Conservation (phyloP, 2,329 filamentous ascomycete species). For the Phoma sp. region DNA sequence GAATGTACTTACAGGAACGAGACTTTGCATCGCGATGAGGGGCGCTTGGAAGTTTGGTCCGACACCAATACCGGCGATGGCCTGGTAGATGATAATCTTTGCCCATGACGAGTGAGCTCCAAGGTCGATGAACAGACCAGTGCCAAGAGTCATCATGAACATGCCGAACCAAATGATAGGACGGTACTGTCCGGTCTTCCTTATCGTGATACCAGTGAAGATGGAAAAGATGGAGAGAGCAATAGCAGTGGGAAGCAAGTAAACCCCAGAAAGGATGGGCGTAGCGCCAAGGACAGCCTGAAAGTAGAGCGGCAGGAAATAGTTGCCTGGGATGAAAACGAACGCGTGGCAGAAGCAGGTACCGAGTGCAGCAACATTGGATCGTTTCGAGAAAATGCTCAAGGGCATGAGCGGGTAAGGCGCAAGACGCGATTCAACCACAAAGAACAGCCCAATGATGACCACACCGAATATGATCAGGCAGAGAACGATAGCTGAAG, state of each 20-base stretch:
- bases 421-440: conserved; percentile 76
- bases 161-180: conserved; percentile 48
- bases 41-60: conserved; percentile 74
- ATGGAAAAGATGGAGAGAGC: conserved; percentile 70
- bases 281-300: conserved; percentile 73
- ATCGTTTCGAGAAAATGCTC: conserved; percentile 69
- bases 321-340: conserved; percentile 77
- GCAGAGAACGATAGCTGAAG: conserved; percentile 75
- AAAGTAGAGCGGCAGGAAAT: conserved; percentile 87
- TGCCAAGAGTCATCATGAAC: conserved; percentile 47
- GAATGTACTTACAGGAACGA: conserved; percentile 54
- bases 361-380: conserved; percentile 69
- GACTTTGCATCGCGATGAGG: conserved; percentile 71
- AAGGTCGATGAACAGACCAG: conserved; percentile 48
- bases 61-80: conserved; percentile 53
- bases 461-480: conserved; percentile 76
- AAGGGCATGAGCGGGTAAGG: conserved; percentile 80
- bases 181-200: conserved; percentile 55
- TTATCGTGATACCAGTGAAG: conserved; percentile 59
- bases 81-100: conserved; percentile 50
- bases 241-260: conserved; percentile 73
- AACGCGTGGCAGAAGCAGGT: conserved; percentile 76
- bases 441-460: conserved; percentile 68
- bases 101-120: conserved; percentile 42
- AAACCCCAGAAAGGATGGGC: conserved; percentile 76